These are phyloP conservation scores for Arabis hirsuta DNA, from an alignment of 345 rosid species.

Conservation along the genomic window DNA sequence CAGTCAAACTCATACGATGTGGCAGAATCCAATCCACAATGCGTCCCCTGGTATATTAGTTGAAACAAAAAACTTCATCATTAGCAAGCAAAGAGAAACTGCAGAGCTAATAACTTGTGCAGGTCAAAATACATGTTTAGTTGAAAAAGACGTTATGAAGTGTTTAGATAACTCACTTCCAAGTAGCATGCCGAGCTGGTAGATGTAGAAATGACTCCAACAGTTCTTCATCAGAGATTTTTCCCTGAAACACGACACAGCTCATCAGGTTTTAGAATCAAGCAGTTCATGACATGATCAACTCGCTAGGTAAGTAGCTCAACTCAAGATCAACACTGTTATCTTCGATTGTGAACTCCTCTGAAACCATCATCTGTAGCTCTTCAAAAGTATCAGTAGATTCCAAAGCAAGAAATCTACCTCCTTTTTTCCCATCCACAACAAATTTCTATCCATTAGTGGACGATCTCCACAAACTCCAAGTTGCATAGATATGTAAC, in stretches of 20 bases:
- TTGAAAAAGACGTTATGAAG: slow-evolving; percentile 14
- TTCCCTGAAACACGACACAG: slow-evolving; percentile 61
- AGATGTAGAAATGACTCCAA: slow-evolving; percentile 34
- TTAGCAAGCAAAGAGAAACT: slow-evolving; percentile 18
- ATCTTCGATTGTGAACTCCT: too few relatives aligned
- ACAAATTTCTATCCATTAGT: too few relatives aligned
- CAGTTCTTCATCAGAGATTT: slow-evolving; percentile 41
- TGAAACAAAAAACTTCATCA: slow-evolving; percentile 37
- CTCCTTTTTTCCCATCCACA: too few relatives aligned
- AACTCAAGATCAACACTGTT: too few relatives aligned
- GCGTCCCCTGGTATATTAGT: slow-evolving; percentile 53
- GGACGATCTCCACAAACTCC: too few relatives aligned
- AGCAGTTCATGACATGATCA: slow-evolving; percentile 1
- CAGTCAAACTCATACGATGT: slow-evolving; percentile 44
- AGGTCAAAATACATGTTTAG: slow-evolving; percentile 5
- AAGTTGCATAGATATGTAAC: too few relatives aligned
- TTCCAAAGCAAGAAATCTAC: too few relatives aligned
- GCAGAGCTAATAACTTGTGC: slow-evolving; percentile 7
- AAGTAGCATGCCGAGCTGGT: slow-evolving; percentile 54
- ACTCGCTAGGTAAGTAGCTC: too few relatives aligned
- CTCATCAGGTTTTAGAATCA: slow-evolving; percentile 19
- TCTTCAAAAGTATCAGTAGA: too few relatives aligned
- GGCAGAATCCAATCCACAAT: slow-evolving; percentile 48
- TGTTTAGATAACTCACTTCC: slow-evolving; percentile 55
- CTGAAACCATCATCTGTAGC: too few relatives aligned